A percentile compares a stretch with the other conserved stretches of the same genome.
These are phyloP conservation scores for Cryptococcus jaspeensis DNA, from an alignment of 1,284 basidiomycete genomes.

Conservation along the genomic window DNA sequence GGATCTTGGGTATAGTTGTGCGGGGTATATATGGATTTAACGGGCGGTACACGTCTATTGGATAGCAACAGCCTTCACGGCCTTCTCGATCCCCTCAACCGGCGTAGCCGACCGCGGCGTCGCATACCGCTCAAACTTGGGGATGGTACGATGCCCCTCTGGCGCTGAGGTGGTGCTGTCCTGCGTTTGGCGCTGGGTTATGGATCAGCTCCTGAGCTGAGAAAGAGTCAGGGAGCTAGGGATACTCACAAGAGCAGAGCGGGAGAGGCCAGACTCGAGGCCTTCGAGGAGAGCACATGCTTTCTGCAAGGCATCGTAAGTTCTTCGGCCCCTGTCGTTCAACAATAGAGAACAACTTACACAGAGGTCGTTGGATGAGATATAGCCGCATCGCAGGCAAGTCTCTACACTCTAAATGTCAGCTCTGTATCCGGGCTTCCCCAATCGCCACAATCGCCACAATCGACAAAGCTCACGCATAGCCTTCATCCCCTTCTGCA, in stretches of 20 bases:
- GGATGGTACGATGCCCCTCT: conserved; percentile 47
- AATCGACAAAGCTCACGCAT: conserved; percentile 62
- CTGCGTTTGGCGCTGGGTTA: conserved; percentile 31
- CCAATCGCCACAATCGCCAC: neutral
- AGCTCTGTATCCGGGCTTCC: conserved; percentile 6
- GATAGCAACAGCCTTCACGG: conserved; percentile 32
- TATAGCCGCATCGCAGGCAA: conserved; percentile 85
- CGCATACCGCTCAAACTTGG: conserved; percentile 44
- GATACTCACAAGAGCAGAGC: conserved; percentile 55
- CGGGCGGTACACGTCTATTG: too few species aligned
- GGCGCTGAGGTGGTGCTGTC: conserved; percentile 26
- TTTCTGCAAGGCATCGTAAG: conserved; percentile 54
- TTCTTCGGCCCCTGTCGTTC: neutral
- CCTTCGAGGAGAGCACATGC: conserved; percentile 88
- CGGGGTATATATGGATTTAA: conserved; percentile 8
- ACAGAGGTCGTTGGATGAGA: conserved; percentile 87
- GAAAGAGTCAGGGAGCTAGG: neutral
- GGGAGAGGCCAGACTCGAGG: conserved; percentile 75
- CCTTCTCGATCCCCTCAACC: conserved; percentile 41
- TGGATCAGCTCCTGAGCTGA: neutral
- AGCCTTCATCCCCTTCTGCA: conserved; percentile 70
- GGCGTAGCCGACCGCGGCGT: conserved; percentile 9
- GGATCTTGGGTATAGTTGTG: conserved; percentile 9
- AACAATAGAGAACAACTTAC: conserved; percentile 25
- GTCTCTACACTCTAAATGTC: conserved; percentile 61